These are phyloP conservation scores for Apophysomyces ossiformis DNA, from an alignment of 371 early-diverging fungal species.

Conservation along the genomic window DNA sequence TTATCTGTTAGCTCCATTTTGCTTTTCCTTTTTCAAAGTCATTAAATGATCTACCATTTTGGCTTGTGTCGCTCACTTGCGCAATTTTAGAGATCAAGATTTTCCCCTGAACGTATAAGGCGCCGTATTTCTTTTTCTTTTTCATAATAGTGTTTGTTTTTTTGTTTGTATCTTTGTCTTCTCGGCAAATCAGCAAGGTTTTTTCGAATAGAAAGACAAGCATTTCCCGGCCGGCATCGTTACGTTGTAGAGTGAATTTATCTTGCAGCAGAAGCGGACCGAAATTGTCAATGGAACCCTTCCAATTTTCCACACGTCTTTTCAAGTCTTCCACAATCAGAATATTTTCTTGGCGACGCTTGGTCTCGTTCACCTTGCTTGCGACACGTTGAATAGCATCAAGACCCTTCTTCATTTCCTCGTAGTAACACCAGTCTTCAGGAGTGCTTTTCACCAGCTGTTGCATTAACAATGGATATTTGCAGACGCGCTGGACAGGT, in stretches of 20 bases:
- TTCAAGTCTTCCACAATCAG: slow-evolving; percentile 75
- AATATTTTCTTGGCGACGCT: slow-evolving; percentile 85
- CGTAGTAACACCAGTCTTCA: slow-evolving; percentile 62
- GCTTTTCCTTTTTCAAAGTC: background rate
- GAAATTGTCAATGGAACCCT: slow-evolving; percentile 55
- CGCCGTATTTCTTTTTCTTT: slow-evolving; percentile 45
- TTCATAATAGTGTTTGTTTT: slow-evolving; percentile 42
- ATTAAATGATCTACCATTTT: slow-evolving; percentile 43
- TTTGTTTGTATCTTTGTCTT: slow-evolving; percentile 38
- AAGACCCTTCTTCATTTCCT: slow-evolving; percentile 79
- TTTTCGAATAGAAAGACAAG: slow-evolving; percentile 86
- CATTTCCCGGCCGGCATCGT: slow-evolving; percentile 79
- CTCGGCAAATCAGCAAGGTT: slow-evolving; percentile 80
- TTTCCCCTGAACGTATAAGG: slow-evolving; percentile 75
- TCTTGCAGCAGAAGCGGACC: slow-evolving; percentile 87
- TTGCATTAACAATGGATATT: slow-evolving; percentile 89
- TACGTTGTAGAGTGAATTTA: slow-evolving; percentile 75
- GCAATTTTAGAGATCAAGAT: slow-evolving; percentile 79
- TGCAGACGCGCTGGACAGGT: slow-evolving; percentile 96
- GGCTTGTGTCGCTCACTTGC: slow-evolving; percentile 72
- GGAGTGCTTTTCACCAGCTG: slow-evolving; percentile 82
- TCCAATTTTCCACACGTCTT: slow-evolving; percentile 62
- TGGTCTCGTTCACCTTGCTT: slow-evolving; percentile 90
- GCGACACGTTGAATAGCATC: slow-evolving; percentile 85
- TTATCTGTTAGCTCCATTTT: background rate